Evolutionary conservation across 495 filamentous ascomycete genomes (phyloP).

Genomic region (Parathielavia hyrcaniae): DNA sequence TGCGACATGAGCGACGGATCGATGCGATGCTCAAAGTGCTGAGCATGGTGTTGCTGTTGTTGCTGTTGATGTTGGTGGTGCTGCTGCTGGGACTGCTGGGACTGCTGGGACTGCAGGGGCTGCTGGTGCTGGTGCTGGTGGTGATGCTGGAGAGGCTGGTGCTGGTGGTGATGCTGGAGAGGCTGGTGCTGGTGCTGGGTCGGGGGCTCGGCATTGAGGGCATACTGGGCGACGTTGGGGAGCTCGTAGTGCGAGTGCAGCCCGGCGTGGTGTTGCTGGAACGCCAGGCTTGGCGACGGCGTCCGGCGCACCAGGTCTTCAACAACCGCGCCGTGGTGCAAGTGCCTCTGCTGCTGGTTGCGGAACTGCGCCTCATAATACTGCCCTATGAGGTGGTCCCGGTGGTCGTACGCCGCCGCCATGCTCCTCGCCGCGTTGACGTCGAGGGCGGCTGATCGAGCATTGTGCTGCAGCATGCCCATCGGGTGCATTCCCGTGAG

Average conservation of each 20-base stretch:
- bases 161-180: constrained; percentile 3
- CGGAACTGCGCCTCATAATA: constrained; percentile 59
- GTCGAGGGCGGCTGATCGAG: constrained; percentile 52
- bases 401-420: constrained; percentile 49
- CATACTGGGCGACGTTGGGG: constrained; percentile 14
- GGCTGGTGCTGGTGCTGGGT: constrained; percentile 5
- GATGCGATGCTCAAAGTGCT: constrained; percentile 27
- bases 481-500: constrained; percentile 29
- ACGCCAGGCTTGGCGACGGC: constrained; percentile 36
- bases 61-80: constrained; percentile 11
- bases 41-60: constrained; percentile 12
- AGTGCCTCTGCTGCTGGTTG: constrained; percentile 30
- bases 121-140: constrained; percentile 21
- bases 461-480: constrained; percentile 31
- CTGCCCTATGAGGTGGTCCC: constrained; percentile 47
- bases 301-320: constrained; percentile 48
- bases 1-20: constrained; percentile 26
- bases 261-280: constrained; percentile 16
- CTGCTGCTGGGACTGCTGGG: constrained; percentile 12
- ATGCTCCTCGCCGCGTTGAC: constrained; percentile 57
- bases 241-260: constrained; percentile 23
- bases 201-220: constrained; percentile 11
- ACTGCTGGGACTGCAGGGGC: constrained; percentile 11
- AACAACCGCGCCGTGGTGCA: constrained; percentile 42
- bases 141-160: constrained; percentile 11